These are phyloP conservation scores for Nitzschia sp. DNA, from an alignment of 108 stramenopile genomes.

Conservation along the genomic window DNA sequence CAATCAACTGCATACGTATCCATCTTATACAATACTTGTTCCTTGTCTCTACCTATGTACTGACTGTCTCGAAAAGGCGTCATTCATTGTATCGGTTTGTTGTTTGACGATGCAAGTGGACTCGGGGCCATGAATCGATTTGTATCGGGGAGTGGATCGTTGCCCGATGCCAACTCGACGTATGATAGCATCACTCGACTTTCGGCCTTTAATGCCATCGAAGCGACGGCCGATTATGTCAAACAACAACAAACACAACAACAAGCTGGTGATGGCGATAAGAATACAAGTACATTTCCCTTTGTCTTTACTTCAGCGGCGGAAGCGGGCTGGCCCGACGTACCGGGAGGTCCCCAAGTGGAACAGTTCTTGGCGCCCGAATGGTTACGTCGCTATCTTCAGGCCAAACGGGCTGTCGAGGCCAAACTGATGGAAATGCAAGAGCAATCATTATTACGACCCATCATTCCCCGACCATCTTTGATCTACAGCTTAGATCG, in stretches of 20 bases:
- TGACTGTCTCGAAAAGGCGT: too few relatives aligned
- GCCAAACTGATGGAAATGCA: slow-evolving; percentile 31
- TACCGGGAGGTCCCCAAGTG: slow-evolving; percentile 56
- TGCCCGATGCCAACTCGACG: slow-evolving; percentile 66
- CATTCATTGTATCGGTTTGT: slow-evolving; percentile 59
- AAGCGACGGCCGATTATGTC: slow-evolving; percentile 47
- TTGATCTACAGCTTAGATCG: slow-evolving; percentile 83
- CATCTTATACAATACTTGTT: too few relatives aligned
- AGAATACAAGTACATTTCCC: slow-evolving; percentile 36
- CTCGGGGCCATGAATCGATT: slow-evolving; percentile 64
- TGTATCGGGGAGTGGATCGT: slow-evolving; percentile 71
- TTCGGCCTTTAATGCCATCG: slow-evolving; percentile 79
- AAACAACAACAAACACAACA: slow-evolving; percentile 10
- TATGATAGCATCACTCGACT: slow-evolving; percentile 82
- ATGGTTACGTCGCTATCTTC: slow-evolving; percentile 69
- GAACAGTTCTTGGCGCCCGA: slow-evolving; percentile 71
- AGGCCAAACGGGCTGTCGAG: slow-evolving; percentile 80
- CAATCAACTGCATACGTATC: too few relatives aligned
- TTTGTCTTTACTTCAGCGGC: slow-evolving; percentile 79
- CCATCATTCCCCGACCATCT: slow-evolving; percentile 69
- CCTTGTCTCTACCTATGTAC: too few relatives aligned
- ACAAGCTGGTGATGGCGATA: too few relatives aligned
- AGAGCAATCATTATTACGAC: slow-evolving; percentile 43
- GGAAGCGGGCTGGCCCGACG: slow-evolving; percentile 87
- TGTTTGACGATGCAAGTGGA: slow-evolving; percentile 79